phyloP scores from a whole-genome alignment of 805 yeast species.

The Saccharomycopsis guyanensis region DNA sequence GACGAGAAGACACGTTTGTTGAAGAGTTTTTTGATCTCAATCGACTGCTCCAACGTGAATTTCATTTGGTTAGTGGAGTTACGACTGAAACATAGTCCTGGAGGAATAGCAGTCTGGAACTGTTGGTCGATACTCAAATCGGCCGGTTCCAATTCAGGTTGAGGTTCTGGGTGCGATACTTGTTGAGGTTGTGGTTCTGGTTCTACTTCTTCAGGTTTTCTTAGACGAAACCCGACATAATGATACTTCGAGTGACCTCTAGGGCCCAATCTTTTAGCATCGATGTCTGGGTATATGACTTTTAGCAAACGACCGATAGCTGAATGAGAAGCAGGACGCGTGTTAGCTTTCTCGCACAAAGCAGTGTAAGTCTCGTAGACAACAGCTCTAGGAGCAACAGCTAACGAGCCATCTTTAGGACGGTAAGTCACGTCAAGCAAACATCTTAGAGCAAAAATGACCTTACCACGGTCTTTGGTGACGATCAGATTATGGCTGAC shows the following conservation, averaged over 20 bases:
- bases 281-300: constrained; percentile 54
- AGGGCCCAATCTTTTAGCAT: constrained; percentile 73
- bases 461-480: constrained; percentile 1
- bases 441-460: constrained; percentile 11
- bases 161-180: not conserved
- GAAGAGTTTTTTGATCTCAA: not conserved
- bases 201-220: not conserved
- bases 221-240: constrained; percentile 58
- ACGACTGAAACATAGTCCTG: not conserved
- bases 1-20: not conserved
- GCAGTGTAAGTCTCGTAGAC: constrained; percentile 36
- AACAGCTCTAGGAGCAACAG: constrained; percentile 33
- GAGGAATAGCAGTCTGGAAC: not conserved
- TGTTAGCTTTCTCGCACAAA: constrained; percentile 31
- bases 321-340: constrained; percentile 60
- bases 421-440: constrained; percentile 6
- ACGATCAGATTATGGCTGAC: not conserved
- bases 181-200: too few relatives aligned
- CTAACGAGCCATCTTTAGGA: constrained; percentile 26
- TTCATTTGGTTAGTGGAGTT: not conserved
- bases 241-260: constrained; percentile 81
- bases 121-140: not conserved
- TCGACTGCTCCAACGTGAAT: not conserved
- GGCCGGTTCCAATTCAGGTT: not conserved
- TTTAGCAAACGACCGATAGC: constrained; percentile 70